These are phyloP conservation scores for Ustulina deusta DNA, from an alignment of 2,329 filamentous ascomycete genomes.

Conservation along the genomic window DNA sequence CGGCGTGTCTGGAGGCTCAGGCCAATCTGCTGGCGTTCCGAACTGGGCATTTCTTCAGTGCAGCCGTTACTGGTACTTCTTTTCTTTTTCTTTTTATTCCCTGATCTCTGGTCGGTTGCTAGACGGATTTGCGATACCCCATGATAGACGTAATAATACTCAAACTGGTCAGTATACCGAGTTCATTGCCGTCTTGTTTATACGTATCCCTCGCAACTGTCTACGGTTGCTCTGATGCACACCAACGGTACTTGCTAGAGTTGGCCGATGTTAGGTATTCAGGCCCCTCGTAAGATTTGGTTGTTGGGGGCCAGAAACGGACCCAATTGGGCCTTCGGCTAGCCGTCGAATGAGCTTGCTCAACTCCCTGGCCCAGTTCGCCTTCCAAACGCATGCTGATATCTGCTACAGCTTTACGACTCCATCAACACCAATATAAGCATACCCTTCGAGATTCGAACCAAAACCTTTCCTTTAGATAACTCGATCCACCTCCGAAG, in stretches of 20 bases:
- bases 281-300: conserved; percentile 5
- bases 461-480: conserved; percentile 21
- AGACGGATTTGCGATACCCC: conserved; percentile 53
- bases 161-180: conserved; percentile 47
- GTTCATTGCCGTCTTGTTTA: conserved; percentile 27
- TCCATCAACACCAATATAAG: conserved; percentile 20
- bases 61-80: conserved; percentile 41
- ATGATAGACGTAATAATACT: conserved; percentile 51
- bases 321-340: neutral
- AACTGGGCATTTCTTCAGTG: conserved; percentile 42
- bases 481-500: neutral
- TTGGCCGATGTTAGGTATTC: conserved; percentile 16
- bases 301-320: conserved; percentile 15
- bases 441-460: conserved; percentile 24
- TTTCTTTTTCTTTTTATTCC: conserved; percentile 43
- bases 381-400: conserved; percentile 15
- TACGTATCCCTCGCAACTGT: neutral
- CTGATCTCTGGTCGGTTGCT: conserved; percentile 44
- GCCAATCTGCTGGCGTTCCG: conserved; percentile 41
- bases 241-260: conserved; percentile 6
- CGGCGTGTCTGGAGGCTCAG: conserved; percentile 43
- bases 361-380: neutral
- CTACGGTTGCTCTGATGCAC: conserved; percentile 12
- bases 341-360: neutral
- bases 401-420: conserved; percentile 26